phyloP scores from a whole-genome alignment of 2,329 filamentous ascomycete genomes.

The Gliomastix tumulicola region DNA sequence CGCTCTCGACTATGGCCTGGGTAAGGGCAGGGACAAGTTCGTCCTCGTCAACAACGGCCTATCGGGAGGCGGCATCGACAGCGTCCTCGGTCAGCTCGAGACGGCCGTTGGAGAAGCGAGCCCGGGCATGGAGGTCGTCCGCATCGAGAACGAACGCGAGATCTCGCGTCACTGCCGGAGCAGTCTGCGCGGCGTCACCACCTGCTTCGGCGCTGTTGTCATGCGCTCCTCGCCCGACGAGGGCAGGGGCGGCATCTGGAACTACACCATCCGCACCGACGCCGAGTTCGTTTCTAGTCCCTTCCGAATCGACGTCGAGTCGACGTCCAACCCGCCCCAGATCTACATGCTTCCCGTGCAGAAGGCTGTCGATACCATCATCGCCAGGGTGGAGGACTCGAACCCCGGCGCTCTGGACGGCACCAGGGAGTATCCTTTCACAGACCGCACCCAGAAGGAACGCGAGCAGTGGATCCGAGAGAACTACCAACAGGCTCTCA shows the following conservation, averaged over 20 bases:
- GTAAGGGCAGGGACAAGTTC: constrained; percentile 57
- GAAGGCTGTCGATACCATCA: constrained; percentile 67
- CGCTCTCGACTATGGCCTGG: constrained; percentile 50
- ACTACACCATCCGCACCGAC: constrained; percentile 78
- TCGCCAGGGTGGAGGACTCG: constrained; percentile 46
- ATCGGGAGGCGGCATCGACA: constrained; percentile 62
- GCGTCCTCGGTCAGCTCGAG: constrained; percentile 58
- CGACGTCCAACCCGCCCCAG: constrained; percentile 65
- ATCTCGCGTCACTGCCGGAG: constrained; percentile 58
- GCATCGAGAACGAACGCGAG: constrained; percentile 46
- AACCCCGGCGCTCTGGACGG: constrained; percentile 25
- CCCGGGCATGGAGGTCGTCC: constrained; percentile 48
- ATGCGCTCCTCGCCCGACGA: constrained; percentile 72
- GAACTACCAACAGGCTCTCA: constrained; percentile 64
- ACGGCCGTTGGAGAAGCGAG: constrained; percentile 44
- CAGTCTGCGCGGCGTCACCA: constrained; percentile 58
- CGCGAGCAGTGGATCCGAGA: constrained; percentile 58
- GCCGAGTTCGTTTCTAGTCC: constrained; percentile 53
- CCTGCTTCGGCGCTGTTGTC: constrained; percentile 66
- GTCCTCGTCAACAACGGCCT: constrained; percentile 73
- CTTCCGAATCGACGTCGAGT: constrained; percentile 54
- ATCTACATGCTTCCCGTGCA: constrained; percentile 76
- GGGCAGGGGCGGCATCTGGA: constrained; percentile 64
- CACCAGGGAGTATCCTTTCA: constrained; percentile 66
- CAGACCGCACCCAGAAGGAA: constrained; percentile 61